Percentiles rank a stretch among this genome's conserved stretches.
Conservation (phyloP, 2,329 filamentous ascomycete species). For the Fusarium sp. region DNA sequence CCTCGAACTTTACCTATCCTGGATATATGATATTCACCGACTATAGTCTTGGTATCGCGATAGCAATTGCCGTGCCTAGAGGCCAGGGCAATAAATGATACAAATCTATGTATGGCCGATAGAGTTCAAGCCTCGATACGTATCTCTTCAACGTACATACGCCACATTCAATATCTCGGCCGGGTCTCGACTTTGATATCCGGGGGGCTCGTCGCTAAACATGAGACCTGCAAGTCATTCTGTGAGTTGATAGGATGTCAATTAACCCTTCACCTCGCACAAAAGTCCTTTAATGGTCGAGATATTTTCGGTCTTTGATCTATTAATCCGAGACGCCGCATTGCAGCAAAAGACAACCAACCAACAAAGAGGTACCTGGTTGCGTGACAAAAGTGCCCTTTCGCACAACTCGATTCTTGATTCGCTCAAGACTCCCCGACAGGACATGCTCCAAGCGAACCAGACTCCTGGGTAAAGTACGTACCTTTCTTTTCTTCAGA, state of each 20-base stretch:
- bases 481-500: conserved; percentile 11
- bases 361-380: conserved; percentile 12
- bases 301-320: conserved; percentile 3
- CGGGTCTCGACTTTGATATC: conserved; percentile 39
- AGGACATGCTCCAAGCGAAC: conserved; percentile 21
- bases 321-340: conserved; percentile 30
- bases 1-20: conserved; percentile 20
- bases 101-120: conserved; percentile 19
- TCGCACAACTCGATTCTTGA: conserved; percentile 16
- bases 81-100: neutral
- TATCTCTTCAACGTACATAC: conserved; percentile 27
- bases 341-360: conserved; percentile 9
- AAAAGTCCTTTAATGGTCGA: conserved; percentile 24
- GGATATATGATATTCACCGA: conserved; percentile 8
- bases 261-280: conserved; percentile 9
- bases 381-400: conserved; percentile 33
- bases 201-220: conserved; percentile 18
- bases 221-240: conserved; percentile 34
- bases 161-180: conserved; percentile 42
- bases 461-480: conserved; percentile 35
- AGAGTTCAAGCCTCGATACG: conserved; percentile 31
- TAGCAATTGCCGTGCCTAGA: conserved; percentile 20
- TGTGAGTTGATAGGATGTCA: neutral
- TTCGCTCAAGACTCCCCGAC: conserved; percentile 21
- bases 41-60: neutral